Base-by-base conservation (phyloP, 2,329 filamentous ascomycete genomes). In the Niveomyces coronatus region DNA sequence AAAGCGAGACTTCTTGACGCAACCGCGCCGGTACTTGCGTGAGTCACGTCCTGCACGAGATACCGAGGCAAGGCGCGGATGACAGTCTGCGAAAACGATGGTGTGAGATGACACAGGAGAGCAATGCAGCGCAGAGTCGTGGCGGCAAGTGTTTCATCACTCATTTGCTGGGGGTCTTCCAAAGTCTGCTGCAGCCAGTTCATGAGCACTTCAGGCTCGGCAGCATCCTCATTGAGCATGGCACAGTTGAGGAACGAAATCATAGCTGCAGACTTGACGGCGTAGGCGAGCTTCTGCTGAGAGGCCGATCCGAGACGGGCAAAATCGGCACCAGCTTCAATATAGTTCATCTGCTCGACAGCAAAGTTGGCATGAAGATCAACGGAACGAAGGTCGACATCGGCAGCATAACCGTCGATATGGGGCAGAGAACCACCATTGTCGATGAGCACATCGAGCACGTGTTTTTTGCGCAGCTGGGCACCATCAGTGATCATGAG, bases 291-390 rank as follows among this genome's bases (percentile, higher is more conserved):
- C 43, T 72, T 79, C 60, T 95, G 89, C 56, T 96, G 88, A 62
- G 82, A 88, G 5, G 79, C 71, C 1, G 88, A 89, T 40, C 85
- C 84, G 41, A 96, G 74, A 3, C 56, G 55, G 30, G 94, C 68
- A 56, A 94, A 96, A 58, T 96, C 91, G 1, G 86, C 82, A 42
- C 85, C 85, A 34, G 87, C 86, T 47, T 96, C 88, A 15, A 98
- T 67, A 35, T 88, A 76, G 49, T 80, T 78, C 68, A 96, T 85
- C 54, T 94, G 83, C 44, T 94, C 83, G 9, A 76, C 69, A 23
- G 87, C 80, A 46, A 94, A 75, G 32, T 74, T 74, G 1, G 84
- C 76, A 45, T 91, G 74, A 9, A 68, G 64, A 45, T 80, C 74
- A 27, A 82, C 63, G 0, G 71, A 75, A 31, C 60, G 64, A 41